phyloP scores from a whole-genome alignment of 495 filamentous ascomycete genomes.

The Tuber microsphaerosporum region DNA sequence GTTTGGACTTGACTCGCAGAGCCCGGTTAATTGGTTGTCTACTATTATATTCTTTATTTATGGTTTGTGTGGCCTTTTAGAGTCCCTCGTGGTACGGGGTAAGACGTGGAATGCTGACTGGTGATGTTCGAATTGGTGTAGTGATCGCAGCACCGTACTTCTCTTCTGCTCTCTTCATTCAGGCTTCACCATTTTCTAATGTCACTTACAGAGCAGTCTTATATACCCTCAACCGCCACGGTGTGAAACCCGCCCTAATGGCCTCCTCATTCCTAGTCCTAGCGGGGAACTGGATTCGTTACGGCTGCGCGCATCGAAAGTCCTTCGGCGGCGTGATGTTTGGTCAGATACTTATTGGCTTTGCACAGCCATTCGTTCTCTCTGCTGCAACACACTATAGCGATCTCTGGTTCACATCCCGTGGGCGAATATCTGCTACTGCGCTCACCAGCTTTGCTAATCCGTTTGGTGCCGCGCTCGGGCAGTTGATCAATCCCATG shows the following conservation, averaged over 20 bases:
- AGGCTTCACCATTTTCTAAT: constrained; percentile 10
- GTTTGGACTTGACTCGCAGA: constrained; percentile 62
- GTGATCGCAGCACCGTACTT: constrained; percentile 60
- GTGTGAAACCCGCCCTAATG: constrained; percentile 72
- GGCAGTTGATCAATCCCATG: constrained; percentile 74
- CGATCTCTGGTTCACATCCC: constrained; percentile 86
- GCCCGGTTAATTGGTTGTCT: constrained; percentile 84
- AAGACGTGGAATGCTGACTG: neutral
- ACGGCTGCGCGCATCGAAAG: constrained; percentile 63
- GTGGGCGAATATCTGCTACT: constrained; percentile 77
- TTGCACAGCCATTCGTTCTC: constrained; percentile 88
- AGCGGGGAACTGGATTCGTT: constrained; percentile 86
- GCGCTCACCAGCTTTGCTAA: constrained; percentile 79
- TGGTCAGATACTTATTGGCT: constrained; percentile 85
- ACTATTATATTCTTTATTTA: constrained; percentile 83
- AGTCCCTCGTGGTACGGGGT: neutral
- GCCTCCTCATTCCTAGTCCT: constrained; percentile 64
- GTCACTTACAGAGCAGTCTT: constrained; percentile 52
- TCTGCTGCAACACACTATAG: constrained; percentile 84
- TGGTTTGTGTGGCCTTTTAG: constrained; percentile 28
- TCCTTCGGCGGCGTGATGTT: constrained; percentile 74
- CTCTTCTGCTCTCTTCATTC: neutral
- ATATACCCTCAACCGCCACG: constrained; percentile 68
- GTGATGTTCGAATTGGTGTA: neutral
- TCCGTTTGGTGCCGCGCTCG: constrained; percentile 79